Percentiles rank a stretch among this genome's conserved stretches.
Evolutionary conservation across 2,329 filamentous ascomycete genomes (phyloP).

Genomic region (Colletotrichum falcatum): DNA sequence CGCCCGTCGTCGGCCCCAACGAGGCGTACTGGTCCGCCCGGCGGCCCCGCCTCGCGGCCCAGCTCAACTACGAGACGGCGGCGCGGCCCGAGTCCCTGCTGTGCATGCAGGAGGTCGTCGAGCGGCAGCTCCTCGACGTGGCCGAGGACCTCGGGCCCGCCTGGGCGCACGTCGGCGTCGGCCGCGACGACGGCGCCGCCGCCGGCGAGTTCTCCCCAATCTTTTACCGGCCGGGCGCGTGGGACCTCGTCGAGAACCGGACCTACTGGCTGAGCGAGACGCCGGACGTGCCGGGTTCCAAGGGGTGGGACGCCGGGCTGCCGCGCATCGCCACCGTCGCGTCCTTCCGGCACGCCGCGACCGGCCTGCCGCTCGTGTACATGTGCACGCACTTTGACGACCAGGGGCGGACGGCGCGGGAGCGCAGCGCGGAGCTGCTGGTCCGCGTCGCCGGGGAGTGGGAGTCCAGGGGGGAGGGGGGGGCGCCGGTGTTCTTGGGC

Average conservation of each 20-base stretch:
- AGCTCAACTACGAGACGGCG: constrained; percentile 53
- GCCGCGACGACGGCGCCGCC: constrained; percentile 68
- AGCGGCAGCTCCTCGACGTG: constrained; percentile 58
- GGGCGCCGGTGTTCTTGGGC: constrained; percentile 48
- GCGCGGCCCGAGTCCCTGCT: constrained; percentile 51
- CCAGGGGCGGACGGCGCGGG: constrained; percentile 54
- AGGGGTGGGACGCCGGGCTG: constrained; percentile 65
- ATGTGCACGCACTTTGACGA: constrained; percentile 68
- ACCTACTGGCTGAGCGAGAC: constrained; percentile 74
- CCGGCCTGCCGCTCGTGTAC: constrained; percentile 55
- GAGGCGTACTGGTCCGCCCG: constrained; percentile 58
- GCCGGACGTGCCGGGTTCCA: constrained; percentile 64
- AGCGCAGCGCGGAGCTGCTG: constrained; percentile 55
- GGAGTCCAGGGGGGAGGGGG: constrained; percentile 31
- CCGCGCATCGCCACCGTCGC: constrained; percentile 63
- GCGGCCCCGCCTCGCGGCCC: constrained; percentile 51
- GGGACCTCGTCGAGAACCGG: constrained; percentile 62
- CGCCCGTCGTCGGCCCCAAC: constrained; percentile 50
- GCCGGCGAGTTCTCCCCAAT: constrained; percentile 78
- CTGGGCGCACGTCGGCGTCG: constrained; percentile 68
- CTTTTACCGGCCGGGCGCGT: constrained; percentile 67
- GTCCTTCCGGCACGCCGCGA: constrained; percentile 55
- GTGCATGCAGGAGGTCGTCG: constrained; percentile 63
- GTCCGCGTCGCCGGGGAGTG: constrained; percentile 48
- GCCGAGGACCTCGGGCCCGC: constrained; percentile 52